Evolutionary conservation across 306 rosid species (phyloP).

Genomic region (Lathyrus oleraceus): DNA sequence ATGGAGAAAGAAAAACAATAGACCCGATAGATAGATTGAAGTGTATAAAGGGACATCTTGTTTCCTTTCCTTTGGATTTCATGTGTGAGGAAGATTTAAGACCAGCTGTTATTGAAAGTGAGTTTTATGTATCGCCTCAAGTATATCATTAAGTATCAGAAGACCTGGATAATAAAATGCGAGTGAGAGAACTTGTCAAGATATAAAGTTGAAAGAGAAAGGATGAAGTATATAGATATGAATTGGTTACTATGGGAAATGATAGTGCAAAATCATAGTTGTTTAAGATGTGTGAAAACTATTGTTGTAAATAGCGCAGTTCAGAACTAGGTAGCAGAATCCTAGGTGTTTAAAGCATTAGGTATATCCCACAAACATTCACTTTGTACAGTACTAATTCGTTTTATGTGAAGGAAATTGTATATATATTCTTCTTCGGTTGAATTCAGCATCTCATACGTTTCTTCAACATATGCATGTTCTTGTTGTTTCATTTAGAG

Average conservation of each 20-base stretch:
- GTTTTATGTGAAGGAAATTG: slow-evolving; percentile 36
- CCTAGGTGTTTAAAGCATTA: too few species aligned
- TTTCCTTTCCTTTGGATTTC: slow-evolving; percentile 88
- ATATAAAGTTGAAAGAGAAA: slow-evolving; percentile 21
- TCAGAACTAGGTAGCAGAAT: slow-evolving; percentile 5
- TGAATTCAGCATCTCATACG: neutral
- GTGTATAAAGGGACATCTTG: slow-evolving; percentile 78
- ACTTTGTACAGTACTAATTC: slow-evolving; percentile 33
- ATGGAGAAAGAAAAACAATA: slow-evolving; percentile 52
- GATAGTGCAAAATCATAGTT: slow-evolving; percentile 23
- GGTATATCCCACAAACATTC: slow-evolving; percentile 10
- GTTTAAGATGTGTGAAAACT: slow-evolving; percentile 29
- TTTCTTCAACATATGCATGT: too few species aligned
- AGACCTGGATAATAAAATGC: neutral
- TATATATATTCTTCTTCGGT: slow-evolving; percentile 37
- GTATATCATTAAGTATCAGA: slow-evolving; percentile 62
- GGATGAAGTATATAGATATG: slow-evolving; percentile 2
- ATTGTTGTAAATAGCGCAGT: slow-evolving; percentile 12
- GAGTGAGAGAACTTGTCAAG: slow-evolving; percentile 3
- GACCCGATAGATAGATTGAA: slow-evolving; percentile 63
- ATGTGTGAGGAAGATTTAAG: slow-evolving; percentile 88
- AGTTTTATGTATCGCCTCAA: slow-evolving; percentile 82
- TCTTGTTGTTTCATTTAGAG: too few species aligned
- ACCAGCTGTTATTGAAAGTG: slow-evolving; percentile 92
- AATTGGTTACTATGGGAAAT: slow-evolving; percentile 21